phyloP scores from a whole-genome alignment of 164 flowering plant species.

The Liquidambar formosana region DNA sequence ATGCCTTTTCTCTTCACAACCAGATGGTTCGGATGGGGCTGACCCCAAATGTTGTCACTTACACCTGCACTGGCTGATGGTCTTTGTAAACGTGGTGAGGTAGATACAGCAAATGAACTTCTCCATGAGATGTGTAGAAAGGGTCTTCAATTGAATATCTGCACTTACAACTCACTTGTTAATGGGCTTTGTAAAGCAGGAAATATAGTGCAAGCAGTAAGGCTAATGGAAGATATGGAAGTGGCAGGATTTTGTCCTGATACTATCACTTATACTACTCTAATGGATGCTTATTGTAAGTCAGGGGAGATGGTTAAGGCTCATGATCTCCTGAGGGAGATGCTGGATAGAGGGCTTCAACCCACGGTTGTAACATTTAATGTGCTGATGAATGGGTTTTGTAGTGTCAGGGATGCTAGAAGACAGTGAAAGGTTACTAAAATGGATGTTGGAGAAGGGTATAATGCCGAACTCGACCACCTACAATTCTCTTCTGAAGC shows the following conservation, averaged over 20 bases:
- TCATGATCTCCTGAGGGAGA: conserved; percentile 48
- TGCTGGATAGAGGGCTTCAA: conserved; percentile 57
- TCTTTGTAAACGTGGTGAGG: conserved; percentile 63
- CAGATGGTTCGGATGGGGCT: conserved; percentile 52
- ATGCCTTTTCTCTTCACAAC: conserved; percentile 63
- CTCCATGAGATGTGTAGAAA: conserved; percentile 58
- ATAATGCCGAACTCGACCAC: conserved; percentile 60
- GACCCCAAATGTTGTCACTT: conserved; percentile 62
- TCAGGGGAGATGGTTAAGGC: conserved; percentile 52
- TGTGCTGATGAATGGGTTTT: conserved; percentile 75
- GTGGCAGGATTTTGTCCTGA: conserved; percentile 54
- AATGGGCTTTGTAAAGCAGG: conserved; percentile 76
- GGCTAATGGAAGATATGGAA: conserved; percentile 62
- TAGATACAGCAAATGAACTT: conserved; percentile 71
- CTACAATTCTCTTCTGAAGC: conserved; percentile 69
- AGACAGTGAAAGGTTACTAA: conserved; percentile 55
- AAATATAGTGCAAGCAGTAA: conserved; percentile 47
- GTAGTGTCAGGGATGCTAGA: conserved; percentile 62
- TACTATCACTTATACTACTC: conserved; percentile 60
- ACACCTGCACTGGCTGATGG: conserved; percentile 70
- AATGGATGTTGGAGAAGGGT: conserved; percentile 70
- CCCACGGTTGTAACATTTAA: conserved; percentile 74
- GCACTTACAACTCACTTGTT: conserved; percentile 61
- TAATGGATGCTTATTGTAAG: conserved; percentile 69
- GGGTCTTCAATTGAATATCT: conserved; percentile 59